Evolutionary conservation across 2,329 filamentous ascomycete genomes (phyloP).

Genomic region (Pseudogymnoascus verrucosus): DNA sequence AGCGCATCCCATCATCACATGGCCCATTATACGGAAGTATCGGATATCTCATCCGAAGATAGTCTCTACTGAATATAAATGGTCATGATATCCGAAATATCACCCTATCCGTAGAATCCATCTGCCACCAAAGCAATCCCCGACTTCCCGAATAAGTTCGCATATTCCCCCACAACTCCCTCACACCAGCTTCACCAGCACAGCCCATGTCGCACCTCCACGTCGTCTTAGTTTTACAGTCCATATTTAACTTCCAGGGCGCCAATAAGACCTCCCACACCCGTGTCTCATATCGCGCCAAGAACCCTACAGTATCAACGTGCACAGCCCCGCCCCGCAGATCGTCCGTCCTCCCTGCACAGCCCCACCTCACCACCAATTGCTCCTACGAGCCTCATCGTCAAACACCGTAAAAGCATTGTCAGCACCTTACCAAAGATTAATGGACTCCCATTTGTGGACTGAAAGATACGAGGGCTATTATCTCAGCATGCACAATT

Average conservation of each 20-base stretch:
- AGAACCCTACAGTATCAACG: neutral
- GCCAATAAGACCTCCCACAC: neutral
- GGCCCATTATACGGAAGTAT: too few relatives aligned
- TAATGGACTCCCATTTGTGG: neutral
- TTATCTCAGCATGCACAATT: neutral
- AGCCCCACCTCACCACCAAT: neutral
- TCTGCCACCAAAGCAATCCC: neutral
- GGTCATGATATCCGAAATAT: too few relatives aligned
- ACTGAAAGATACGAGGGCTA: neutral
- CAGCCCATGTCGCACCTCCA: neutral
- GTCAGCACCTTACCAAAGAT: neutral
- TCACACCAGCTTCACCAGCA: neutral
- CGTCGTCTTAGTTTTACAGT: neutral
- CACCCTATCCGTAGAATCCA: neutral
- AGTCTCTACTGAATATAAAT: neutral
- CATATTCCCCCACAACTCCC: neutral
- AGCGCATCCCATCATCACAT: neutral
- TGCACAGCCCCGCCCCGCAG: constrained; percentile 4
- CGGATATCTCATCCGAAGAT: neutral
- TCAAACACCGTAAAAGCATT: neutral
- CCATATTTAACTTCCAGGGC: neutral
- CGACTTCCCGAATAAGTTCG: neutral
- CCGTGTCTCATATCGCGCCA: neutral
- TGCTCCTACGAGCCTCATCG: neutral
- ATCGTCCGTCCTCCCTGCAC: neutral